Evolutionary conservation across 2,329 filamentous ascomycete species (phyloP).

Genomic region (Calonectria hawksworthii): DNA sequence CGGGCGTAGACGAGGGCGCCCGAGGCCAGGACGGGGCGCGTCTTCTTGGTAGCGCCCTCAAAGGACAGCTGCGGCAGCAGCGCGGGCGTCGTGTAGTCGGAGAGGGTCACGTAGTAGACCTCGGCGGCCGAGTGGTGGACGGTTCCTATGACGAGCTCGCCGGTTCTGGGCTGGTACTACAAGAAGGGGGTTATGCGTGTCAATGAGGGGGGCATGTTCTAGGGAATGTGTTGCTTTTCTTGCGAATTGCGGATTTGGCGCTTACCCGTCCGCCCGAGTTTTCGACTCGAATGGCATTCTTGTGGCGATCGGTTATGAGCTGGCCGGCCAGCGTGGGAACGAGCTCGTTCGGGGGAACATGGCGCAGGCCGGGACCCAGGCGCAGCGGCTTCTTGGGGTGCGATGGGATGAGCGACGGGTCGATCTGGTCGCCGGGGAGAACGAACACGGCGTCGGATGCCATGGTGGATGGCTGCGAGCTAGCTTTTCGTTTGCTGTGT

Average conservation of each 20-base stretch:
- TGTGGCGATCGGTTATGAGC: slow-evolving; percentile 76
- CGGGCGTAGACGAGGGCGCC: slow-evolving; percentile 92
- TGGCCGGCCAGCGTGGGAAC: slow-evolving; percentile 77
- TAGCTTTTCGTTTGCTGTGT: background rate
- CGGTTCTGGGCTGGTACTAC: slow-evolving; percentile 83
- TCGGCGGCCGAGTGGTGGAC: slow-evolving; percentile 83
- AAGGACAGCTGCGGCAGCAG: slow-evolving; percentile 91
- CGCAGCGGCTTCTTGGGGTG: slow-evolving; percentile 80
- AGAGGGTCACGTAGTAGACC: slow-evolving; percentile 83
- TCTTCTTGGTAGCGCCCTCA: slow-evolving; percentile 93
- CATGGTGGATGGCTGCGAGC: slow-evolving; percentile 58
- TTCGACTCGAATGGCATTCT: slow-evolving; percentile 85
- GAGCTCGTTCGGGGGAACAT: slow-evolving; percentile 83
- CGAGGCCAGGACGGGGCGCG: slow-evolving; percentile 79
- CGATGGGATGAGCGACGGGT: slow-evolving; percentile 75
- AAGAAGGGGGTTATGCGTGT: slow-evolving; percentile 31
- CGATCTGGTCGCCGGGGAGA: slow-evolving; percentile 85
- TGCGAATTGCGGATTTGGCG: slow-evolving; percentile 11
- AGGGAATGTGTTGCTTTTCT: too few species aligned
- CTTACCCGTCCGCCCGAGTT: slow-evolving; percentile 77
- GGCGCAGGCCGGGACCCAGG: slow-evolving; percentile 86
- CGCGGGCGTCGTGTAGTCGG: slow-evolving; percentile 74
- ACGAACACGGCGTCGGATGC: slow-evolving; percentile 73
- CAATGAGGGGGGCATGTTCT: slow-evolving; percentile 39
- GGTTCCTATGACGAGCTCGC: slow-evolving; percentile 91